Evolutionary conservation across 805 yeast species (phyloP).

Genomic region (Dipodascopsis uninucleata): DNA sequence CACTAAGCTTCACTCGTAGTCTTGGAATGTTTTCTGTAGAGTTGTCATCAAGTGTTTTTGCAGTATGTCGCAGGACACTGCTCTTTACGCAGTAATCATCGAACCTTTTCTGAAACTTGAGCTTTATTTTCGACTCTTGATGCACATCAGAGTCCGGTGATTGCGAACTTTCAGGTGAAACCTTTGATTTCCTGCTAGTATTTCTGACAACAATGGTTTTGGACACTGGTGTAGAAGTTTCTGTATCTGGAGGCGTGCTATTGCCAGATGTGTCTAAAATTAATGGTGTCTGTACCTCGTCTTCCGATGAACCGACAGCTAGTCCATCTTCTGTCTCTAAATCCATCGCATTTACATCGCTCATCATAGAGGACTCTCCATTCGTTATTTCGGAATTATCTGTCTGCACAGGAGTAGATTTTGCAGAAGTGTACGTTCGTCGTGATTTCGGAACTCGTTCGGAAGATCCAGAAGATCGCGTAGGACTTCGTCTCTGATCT

Average conservation of each 20-base stretch:
- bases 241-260: not conserved
- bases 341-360: not conserved
- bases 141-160: constrained; percentile 5
- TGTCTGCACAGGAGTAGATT: too few relatives aligned
- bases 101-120: constrained; percentile 18
- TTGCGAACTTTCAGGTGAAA: not conserved
- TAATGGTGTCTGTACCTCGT: not conserved
- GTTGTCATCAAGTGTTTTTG: constrained; percentile 4
- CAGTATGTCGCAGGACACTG: constrained; percentile 9
- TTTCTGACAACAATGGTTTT: constrained; percentile 5
- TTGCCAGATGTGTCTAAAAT: not conserved
- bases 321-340: not conserved
- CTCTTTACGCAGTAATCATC: constrained; percentile 16
- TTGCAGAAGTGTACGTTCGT: not conserved
- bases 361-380: not conserved
- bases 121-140: constrained; percentile 11
- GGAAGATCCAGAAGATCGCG: not conserved
- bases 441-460: not conserved
- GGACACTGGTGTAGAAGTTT: not conserved
- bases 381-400: too few relatives aligned
- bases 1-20: not conserved
- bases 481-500: constrained; percentile 1
- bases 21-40: constrained; percentile 4
- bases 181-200: not conserved
- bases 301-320: not conserved